phyloP scores from a whole-genome alignment of 257 asterid genomes.

The Haberlea rhodopensis region DNA sequence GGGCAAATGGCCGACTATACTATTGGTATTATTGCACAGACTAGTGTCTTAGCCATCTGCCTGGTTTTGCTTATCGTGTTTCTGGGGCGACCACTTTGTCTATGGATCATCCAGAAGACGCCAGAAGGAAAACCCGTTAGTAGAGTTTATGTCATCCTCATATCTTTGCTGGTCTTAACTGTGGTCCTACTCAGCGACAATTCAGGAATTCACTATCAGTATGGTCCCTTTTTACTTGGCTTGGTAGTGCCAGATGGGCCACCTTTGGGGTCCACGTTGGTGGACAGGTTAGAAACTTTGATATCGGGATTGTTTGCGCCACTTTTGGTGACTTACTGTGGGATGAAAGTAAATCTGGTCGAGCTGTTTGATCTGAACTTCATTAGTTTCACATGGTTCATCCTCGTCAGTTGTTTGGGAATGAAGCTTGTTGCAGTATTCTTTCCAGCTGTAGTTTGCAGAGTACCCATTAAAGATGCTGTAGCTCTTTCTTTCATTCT shows the following conservation, averaged over 20 bases:
- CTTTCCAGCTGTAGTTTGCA: slow-evolving; percentile 52
- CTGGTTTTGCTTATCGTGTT: slow-evolving; percentile 42
- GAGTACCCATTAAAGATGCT: slow-evolving; percentile 72
- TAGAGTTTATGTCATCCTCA: slow-evolving; percentile 41
- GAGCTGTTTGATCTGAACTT: slow-evolving; percentile 53
- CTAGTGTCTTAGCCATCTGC: slow-evolving; percentile 34
- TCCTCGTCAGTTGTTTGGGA: slow-evolving; percentile 23
- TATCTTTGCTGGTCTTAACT: slow-evolving; percentile 45
- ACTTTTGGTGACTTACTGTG: slow-evolving; percentile 66
- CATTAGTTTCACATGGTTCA: slow-evolving; percentile 33
- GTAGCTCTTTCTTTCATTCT: slow-evolving; percentile 64
- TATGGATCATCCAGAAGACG: slow-evolving; percentile 58
- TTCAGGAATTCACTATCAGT: slow-evolving; percentile 60
- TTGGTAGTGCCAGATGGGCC: slow-evolving; percentile 87
- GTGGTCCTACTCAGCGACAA: slow-evolving; percentile 60
- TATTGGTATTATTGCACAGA: slow-evolving; percentile 31
- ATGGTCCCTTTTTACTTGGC: slow-evolving; percentile 82
- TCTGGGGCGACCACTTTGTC: slow-evolving; percentile 48
- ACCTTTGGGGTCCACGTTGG: slow-evolving; percentile 79
- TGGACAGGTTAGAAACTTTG: slow-evolving; percentile 63
- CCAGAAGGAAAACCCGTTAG: slow-evolving; percentile 75
- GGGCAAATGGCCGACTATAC: slow-evolving; percentile 38
- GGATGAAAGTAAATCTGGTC: slow-evolving; percentile 58
- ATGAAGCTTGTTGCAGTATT: slow-evolving; percentile 47
- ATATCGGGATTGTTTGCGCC: slow-evolving; percentile 69